Evolutionary conservation across 2,329 filamentous ascomycete genomes (phyloP), one percentile per base, ranked within the genome.

Genomic region (Saccharata proteae): DNA sequence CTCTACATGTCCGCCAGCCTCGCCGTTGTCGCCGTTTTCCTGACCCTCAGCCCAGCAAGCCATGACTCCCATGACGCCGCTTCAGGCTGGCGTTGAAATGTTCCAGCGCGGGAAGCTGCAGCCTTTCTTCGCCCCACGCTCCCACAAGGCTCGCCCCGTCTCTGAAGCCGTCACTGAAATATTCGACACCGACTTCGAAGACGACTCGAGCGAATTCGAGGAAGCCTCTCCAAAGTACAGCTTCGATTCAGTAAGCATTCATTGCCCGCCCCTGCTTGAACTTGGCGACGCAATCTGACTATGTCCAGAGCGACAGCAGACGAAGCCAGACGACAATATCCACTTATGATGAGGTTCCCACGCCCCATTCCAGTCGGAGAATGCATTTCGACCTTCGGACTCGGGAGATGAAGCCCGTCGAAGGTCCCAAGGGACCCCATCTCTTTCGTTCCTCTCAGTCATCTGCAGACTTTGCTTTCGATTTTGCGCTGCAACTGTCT

Each of bases 291-390:
- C 40, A 29, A 6, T 22, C 38, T 43, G 26, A 59, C 41, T 36
- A 35, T 35, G 40, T 51, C 39, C 48, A 85, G 80, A 44, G 71
- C 38, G 55, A 58, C 27, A 55, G 57, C 35, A 47, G 80, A 46
- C 74, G 73, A 37, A 92, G 83, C 61, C 74, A 86, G 49, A 88
- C 83, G 3, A 93, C 86, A 2, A 65, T 90, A 21, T 93, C 85
- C 5, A 88, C 83, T 2, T 85, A 80, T 46, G 84, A 92, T 47
- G 85, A 93, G 51, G 69, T 77, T 3, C 73, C 74, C 17, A 93
- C 86, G 16, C 86, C 86, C 12, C 70, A 73, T 39, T 79, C 79
- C 26, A 67, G 67, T 42, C 65, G 71, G 40, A 68, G 72, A 38
- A 67, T 66, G 39, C 64, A 65, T 16, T 82, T 76, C 46, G 65